A percentile compares a stretch with the other conserved stretches of the same genome.
phyloP scores from a whole-genome alignment of 2,329 filamentous ascomycete species.

The Phoma herbarum region DNA sequence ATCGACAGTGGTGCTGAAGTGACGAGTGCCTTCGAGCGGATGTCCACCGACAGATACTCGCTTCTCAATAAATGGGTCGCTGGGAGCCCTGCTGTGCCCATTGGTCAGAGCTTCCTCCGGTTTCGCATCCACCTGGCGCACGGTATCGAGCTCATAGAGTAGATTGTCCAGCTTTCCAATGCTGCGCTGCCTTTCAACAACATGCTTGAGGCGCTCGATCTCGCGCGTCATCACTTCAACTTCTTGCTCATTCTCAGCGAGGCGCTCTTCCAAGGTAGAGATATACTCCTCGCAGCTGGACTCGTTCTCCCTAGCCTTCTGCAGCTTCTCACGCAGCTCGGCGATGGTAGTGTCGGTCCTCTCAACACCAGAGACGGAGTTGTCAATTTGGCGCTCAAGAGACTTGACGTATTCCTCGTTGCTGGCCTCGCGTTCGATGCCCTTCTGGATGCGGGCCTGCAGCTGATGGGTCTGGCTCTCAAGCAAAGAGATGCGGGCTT shows the following conservation, averaged over 20 bases:
- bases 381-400: conserved; percentile 88
- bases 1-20: conserved; percentile 46
- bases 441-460: conserved; percentile 87
- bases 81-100: conserved; percentile 46
- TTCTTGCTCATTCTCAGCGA: conserved; percentile 96
- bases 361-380: conserved; percentile 89
- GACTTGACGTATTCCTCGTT: conserved; percentile 95
- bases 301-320: conserved; percentile 88
- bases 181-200: conserved; percentile 93
- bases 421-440: conserved; percentile 88
- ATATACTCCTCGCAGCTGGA: conserved; percentile 94
- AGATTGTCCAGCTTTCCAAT: conserved; percentile 94
- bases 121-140: conserved; percentile 50
- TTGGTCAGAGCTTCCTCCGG: conserved; percentile 44
- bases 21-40: conserved; percentile 36
- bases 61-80: conserved; percentile 46
- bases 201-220: conserved; percentile 90
- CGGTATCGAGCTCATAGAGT: conserved; percentile 84
- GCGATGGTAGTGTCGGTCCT: conserved; percentile 85
- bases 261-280: conserved; percentile 90
- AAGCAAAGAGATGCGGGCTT: conserved; percentile 90
- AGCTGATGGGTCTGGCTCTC: conserved; percentile 93
- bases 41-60: conserved; percentile 36
- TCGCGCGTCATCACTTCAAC: conserved; percentile 97
- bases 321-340: conserved; percentile 90